These are phyloP conservation scores for Phytopythium montanum DNA, from an alignment of 352 stramenopile species.

Conservation along the genomic window DNA sequence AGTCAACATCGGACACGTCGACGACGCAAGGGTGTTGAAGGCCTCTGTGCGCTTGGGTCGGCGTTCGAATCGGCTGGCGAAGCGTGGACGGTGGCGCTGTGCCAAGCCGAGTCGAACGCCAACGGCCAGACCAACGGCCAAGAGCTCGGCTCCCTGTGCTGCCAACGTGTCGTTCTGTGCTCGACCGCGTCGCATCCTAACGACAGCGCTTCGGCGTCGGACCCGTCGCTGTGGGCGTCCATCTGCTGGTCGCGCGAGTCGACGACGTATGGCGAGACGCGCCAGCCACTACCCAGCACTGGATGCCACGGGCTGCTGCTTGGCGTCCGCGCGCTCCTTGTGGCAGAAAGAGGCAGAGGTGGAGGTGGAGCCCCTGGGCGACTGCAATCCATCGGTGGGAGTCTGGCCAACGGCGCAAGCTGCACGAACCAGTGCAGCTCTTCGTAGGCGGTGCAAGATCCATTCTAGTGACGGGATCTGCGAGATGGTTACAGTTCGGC, in stretches of 20 bases:
- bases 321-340: neutral
- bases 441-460: too few species aligned
- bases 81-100: neutral
- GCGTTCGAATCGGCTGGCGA: conserved; percentile 15
- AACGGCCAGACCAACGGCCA: conserved; percentile 83
- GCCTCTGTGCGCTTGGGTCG: conserved; percentile 19
- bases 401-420: conserved; percentile 9
- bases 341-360: neutral
- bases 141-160: conserved; percentile 83
- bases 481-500: too few species aligned
- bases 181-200: conserved; percentile 17
- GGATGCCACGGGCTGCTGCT: neutral
- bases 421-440: conserved; percentile 19
- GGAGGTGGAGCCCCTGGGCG: neutral
- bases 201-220: conserved; percentile 18
- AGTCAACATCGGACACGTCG: conserved; percentile 21
- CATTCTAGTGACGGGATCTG: too few species aligned
- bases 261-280: neutral
- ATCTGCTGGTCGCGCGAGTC: conserved; percentile 16
- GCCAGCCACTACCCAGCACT: neutral
- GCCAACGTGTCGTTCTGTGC: conserved; percentile 21
- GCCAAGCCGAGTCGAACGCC: conserved; percentile 51
- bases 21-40: conserved; percentile 10
- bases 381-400: too few species aligned
- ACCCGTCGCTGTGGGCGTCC: conserved; percentile 25